Evolutionary conservation across 768 basidiomycete species (phyloP).

Genomic region (Trametes maxima): DNA sequence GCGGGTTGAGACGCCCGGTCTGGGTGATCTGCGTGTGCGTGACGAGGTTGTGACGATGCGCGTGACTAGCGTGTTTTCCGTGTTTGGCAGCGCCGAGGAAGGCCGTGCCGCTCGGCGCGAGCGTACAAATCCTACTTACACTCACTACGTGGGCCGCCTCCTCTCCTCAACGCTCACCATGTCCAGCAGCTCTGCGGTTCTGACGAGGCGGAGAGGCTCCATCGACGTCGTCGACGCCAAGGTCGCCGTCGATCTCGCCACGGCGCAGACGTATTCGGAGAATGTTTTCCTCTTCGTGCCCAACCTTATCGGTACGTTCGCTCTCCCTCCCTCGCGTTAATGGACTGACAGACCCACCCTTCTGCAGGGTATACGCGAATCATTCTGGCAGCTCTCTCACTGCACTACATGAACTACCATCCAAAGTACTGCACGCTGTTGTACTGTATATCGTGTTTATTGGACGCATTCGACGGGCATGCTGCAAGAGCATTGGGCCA

Average conservation of each 20-base stretch:
- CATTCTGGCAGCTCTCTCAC: conserved; percentile 83
- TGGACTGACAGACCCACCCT: conserved; percentile 5
- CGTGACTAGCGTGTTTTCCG: conserved; percentile 12
- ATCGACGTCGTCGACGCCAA: conserved; percentile 81
- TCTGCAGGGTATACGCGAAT: conserved; percentile 83
- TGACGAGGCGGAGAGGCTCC: conserved; percentile 50
- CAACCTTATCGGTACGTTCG: conserved; percentile 84
- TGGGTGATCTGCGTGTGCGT: not conserved
- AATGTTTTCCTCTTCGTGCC: conserved; percentile 98
- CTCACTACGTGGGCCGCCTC: conserved; percentile 19
- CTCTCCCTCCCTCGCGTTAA: conserved; percentile 3
- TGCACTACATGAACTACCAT: conserved; percentile 94
- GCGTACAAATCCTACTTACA: conserved; percentile 12
- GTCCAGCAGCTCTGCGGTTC: conserved; percentile 19
- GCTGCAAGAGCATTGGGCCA: conserved; percentile 88
- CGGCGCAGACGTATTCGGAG: conserved; percentile 84
- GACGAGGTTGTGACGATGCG: conserved; percentile 2
- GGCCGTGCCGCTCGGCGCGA: conserved; percentile 18
- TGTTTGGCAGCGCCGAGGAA: conserved; percentile 9
- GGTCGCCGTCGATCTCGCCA: conserved; percentile 84
- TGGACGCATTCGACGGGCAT: conserved; percentile 95
- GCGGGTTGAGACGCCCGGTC: not conserved
- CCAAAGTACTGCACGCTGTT: conserved; percentile 89
- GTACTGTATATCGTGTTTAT: conserved; percentile 87
- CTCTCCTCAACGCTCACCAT: conserved; percentile 20